Percentiles rank a stretch among this genome's conserved stretches.
Conservation (phyloP, 1,284 basidiomycete species). For the Chalciporus sp. region DNA sequence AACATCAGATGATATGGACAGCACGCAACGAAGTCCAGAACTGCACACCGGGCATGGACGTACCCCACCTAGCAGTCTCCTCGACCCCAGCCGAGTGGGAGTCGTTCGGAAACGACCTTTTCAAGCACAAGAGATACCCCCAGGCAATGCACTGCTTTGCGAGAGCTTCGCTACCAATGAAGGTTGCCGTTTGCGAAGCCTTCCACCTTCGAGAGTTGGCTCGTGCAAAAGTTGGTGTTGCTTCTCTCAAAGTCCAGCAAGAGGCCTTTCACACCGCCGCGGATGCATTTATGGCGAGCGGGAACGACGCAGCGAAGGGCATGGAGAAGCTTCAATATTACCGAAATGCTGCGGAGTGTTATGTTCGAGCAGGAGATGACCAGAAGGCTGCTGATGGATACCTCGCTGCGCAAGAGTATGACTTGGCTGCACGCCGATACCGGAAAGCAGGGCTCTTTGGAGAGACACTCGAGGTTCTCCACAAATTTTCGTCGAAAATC, state of each 20-base stretch:
- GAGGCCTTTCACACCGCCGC: constrained; percentile 51
- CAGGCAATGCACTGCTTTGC: constrained; percentile 67
- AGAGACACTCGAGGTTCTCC: constrained; percentile 52
- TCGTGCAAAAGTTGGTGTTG: constrained; percentile 28
- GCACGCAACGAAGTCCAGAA: constrained; percentile 44
- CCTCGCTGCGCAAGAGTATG: constrained; percentile 45
- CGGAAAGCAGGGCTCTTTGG: constrained; percentile 54
- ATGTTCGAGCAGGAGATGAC: constrained; percentile 42
- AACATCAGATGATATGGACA: constrained; percentile 54
- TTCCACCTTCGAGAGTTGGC: constrained; percentile 48
- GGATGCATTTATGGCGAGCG: constrained; percentile 49
- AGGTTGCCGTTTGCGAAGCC: constrained; percentile 49
- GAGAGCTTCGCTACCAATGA: constrained; percentile 47
- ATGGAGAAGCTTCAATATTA: constrained; percentile 44
- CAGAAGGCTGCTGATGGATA: constrained; percentile 50
- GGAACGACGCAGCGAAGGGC: constrained; percentile 28
- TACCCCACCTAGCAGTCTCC: constrained; percentile 50
- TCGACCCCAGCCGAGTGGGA: constrained; percentile 60
- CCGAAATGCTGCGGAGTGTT: constrained; percentile 57
- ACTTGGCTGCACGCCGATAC: constrained; percentile 48
- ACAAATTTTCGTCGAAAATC: constrained; percentile 37
- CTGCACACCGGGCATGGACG: constrained; percentile 43
- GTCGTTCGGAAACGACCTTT: constrained; percentile 50
- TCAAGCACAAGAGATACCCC: constrained; percentile 54
- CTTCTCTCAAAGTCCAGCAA: constrained; percentile 24